These are phyloP conservation scores for Esteya vermicola DNA, from an alignment of 2,329 filamentous ascomycete species.

Conservation along the genomic window DNA sequence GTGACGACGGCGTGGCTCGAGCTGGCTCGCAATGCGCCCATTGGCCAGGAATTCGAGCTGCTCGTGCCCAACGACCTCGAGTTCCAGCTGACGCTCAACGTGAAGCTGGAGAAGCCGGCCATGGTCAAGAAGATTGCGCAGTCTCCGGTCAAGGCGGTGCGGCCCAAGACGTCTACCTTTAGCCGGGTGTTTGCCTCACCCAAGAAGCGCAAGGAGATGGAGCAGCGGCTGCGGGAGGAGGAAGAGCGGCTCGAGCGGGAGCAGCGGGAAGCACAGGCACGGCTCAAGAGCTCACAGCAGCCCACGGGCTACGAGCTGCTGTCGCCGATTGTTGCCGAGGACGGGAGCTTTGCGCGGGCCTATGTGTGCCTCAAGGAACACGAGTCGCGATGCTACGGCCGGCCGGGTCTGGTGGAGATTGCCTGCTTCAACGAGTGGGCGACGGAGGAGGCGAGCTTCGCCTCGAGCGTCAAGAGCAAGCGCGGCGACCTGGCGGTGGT, in stretches of 20 bases:
- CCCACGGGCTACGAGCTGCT: slow-evolving; percentile 76
- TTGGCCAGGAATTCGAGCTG: slow-evolving; percentile 95
- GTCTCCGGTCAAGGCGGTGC: slow-evolving; percentile 48
- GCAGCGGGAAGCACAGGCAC: slow-evolving; percentile 48
- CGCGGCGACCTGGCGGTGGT: slow-evolving; percentile 55
- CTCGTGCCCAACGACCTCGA: slow-evolving; percentile 97
- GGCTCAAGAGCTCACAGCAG: slow-evolving; percentile 40
- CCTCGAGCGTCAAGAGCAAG: slow-evolving; percentile 91
- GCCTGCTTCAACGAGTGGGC: slow-evolving; percentile 99
- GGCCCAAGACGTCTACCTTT: slow-evolving; percentile 74
- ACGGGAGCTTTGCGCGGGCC: slow-evolving; percentile 86
- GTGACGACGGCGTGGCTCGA: slow-evolving; percentile 95
- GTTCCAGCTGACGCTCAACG: slow-evolving; percentile 93
- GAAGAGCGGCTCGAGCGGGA: slow-evolving; percentile 56
- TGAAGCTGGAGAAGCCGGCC: slow-evolving; percentile 76
- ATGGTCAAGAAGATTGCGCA: slow-evolving; percentile 26
- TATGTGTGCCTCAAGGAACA: slow-evolving; percentile 93
- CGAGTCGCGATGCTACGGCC: slow-evolving; percentile 74
- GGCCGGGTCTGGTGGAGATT: slow-evolving; percentile 76
- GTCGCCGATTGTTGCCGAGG: slow-evolving; percentile 72
- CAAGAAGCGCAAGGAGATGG: slow-evolving; percentile 92
- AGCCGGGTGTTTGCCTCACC: slow-evolving; percentile 87
- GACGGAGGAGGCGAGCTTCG: slow-evolving; percentile 62
- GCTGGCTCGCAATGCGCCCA: slow-evolving; percentile 78
- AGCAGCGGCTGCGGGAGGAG: slow-evolving; percentile 70